phyloP scores from a whole-genome alignment of 2,329 filamentous ascomycete genomes.

The Leptographium radiaticola region DNA sequence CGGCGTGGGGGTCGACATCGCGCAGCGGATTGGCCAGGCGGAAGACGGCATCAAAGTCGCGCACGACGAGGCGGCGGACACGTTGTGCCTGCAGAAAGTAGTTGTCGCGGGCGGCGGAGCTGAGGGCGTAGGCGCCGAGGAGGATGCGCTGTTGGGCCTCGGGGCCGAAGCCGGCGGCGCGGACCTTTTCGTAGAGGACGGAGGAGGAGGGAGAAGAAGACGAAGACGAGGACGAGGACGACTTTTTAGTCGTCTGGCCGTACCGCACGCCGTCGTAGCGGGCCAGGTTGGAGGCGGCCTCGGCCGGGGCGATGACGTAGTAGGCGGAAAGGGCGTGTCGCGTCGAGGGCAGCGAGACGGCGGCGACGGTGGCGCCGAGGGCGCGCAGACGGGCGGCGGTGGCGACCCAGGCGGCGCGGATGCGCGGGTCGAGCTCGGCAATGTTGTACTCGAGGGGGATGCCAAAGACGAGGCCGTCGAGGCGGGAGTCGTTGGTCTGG shows the following conservation, averaged over 20 bases:
- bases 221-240: not conserved
- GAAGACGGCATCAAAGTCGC: conserved; percentile 78
- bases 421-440: conserved; percentile 55
- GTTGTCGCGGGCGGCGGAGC: conserved; percentile 83
- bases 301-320: conserved; percentile 88
- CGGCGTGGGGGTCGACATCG: conserved; percentile 32
- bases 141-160: conserved; percentile 83
- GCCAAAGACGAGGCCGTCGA: conserved; percentile 38
- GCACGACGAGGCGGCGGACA: conserved; percentile 68
- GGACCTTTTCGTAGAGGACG: conserved; percentile 64
- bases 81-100: conserved; percentile 93
- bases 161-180: conserved; percentile 62
- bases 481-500: not conserved
- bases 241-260: too few relatives aligned
- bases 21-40: conserved; percentile 52
- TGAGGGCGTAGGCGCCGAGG: conserved; percentile 80
- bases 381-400: conserved; percentile 46
- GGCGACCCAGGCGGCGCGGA: conserved; percentile 56
- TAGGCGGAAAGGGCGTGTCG: conserved; percentile 81
- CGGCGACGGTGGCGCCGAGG: conserved; percentile 58
- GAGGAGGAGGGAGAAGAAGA: not conserved
- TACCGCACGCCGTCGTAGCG: conserved; percentile 98
- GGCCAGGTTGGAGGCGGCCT: conserved; percentile 89
- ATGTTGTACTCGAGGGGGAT: conserved; percentile 77
- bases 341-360: conserved; percentile 72